Percentiles rank a stretch among this genome's conserved stretches.
These are phyloP conservation scores for Suillus subalutaceus DNA, from an alignment of 768 basidiomycete species.

Conservation along the genomic window DNA sequence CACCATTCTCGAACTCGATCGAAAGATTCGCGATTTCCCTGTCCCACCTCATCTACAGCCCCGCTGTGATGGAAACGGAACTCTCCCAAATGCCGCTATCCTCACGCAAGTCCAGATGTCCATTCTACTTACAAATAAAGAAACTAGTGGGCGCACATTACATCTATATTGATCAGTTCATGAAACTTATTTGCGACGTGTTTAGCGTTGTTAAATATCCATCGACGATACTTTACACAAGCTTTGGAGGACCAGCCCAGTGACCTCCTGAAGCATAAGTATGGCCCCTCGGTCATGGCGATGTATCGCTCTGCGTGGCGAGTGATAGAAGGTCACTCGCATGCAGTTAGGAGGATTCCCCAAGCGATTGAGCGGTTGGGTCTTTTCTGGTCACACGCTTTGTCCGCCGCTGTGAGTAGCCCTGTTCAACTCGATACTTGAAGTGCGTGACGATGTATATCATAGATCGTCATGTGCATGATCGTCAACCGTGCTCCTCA, in stretches of 20 bases:
- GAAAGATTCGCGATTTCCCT: slow-evolving; percentile 60
- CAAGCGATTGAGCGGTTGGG: slow-evolving; percentile 48
- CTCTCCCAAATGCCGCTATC: slow-evolving; percentile 20
- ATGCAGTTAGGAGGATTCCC: slow-evolving; percentile 44
- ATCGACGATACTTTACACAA: slow-evolving; percentile 69
- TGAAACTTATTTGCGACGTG: slow-evolving; percentile 1
- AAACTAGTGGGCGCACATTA: slow-evolving; percentile 43
- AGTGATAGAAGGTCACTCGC: slow-evolving; percentile 51
- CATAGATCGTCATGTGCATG: slow-evolving; percentile 62
- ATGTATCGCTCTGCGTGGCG: slow-evolving; percentile 76
- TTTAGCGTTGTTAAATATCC: slow-evolving; percentile 63
- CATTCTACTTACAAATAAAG: slow-evolving; percentile 48
- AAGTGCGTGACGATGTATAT: not conserved
- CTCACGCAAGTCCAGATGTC: slow-evolving; percentile 43
- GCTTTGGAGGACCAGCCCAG: slow-evolving; percentile 61
- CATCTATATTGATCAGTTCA: not conserved
- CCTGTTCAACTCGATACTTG: not conserved
- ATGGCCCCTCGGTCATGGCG: slow-evolving; percentile 70
- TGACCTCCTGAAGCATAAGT: slow-evolving; percentile 62
- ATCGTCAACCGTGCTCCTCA: slow-evolving; percentile 52
- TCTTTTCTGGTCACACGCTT: slow-evolving; percentile 65
- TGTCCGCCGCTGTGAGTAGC: slow-evolving; percentile 63
- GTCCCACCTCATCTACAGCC: slow-evolving; percentile 52
- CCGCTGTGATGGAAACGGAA: slow-evolving; percentile 23
- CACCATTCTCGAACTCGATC: slow-evolving; percentile 59